Evolutionary conservation across 768 basidiomycete species (phyloP).

Genomic region (Suillus ampliporus): DNA sequence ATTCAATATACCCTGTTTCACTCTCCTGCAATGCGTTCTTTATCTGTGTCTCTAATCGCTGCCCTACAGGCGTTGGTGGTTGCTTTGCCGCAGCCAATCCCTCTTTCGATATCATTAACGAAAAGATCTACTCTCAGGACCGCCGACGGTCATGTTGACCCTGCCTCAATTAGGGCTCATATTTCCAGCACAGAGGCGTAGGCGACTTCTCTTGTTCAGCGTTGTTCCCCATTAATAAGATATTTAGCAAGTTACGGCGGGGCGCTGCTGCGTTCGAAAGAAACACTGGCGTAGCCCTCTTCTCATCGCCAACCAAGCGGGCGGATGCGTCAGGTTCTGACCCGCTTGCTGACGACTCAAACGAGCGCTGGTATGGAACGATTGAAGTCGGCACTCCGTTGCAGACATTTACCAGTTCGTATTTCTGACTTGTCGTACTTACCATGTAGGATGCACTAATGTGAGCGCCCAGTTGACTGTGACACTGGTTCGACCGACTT

Average conservation of each 20-base stretch:
- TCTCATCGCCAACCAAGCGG: neutral
- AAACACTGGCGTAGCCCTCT: constrained; percentile 1
- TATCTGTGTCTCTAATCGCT: constrained; percentile 15
- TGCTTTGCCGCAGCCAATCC: constrained; percentile 20
- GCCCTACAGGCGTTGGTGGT: constrained; percentile 21
- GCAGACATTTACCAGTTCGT: constrained; percentile 25
- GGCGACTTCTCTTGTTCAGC: neutral
- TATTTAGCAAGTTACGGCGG: constrained; percentile 24
- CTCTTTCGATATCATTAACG: constrained; percentile 24
- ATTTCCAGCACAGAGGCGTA: constrained; percentile 18
- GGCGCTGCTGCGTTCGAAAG: constrained; percentile 19
- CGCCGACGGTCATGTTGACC: constrained; percentile 22
- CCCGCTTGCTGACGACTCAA: constrained; percentile 22
- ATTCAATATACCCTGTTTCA: constrained; percentile 1
- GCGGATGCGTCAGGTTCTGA: neutral
- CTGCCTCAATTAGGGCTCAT: constrained; percentile 21
- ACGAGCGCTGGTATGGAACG: constrained; percentile 29
- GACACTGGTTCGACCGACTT: constrained; percentile 44
- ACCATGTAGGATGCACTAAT: neutral
- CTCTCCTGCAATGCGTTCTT: constrained; percentile 16
- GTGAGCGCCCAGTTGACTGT: constrained; percentile 29
- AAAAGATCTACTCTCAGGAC: constrained; percentile 19
- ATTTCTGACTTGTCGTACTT: constrained; percentile 1
- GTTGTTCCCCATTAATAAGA: constrained; percentile 13
- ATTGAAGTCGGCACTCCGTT: constrained; percentile 31